Conservation (phyloP, 345 rosid species). For the Syzygium aromaticum region DNA sequence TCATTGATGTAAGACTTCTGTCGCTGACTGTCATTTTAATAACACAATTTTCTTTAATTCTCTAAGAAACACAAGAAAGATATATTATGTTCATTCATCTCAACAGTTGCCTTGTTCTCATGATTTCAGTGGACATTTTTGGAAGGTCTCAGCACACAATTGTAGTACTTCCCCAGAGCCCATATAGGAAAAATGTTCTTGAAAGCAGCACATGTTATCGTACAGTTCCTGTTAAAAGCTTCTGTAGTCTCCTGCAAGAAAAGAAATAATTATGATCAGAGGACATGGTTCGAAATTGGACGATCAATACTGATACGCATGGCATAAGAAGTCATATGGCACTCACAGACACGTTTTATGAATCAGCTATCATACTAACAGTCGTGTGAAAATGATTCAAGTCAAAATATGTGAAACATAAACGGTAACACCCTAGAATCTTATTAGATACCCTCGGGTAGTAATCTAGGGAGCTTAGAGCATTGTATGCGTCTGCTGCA, state of each 20-base stretch:
- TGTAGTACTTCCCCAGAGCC: background rate
- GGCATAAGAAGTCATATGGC: background rate
- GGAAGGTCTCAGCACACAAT: background rate
- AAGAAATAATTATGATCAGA: background rate
- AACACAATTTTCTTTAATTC: background rate
- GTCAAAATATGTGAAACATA: background rate
- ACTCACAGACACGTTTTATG: background rate
- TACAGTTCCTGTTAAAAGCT: conserved; percentile 2
- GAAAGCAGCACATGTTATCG: conserved; percentile 2
- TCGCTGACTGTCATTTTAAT: background rate
- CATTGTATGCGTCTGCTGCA: background rate
- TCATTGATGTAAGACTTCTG: conserved; percentile 61
- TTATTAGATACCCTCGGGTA: background rate
- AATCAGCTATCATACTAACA: background rate
- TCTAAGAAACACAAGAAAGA: background rate
- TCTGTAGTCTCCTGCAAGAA: background rate
- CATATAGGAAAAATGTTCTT: conserved; percentile 6
- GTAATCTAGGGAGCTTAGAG: background rate
- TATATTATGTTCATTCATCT: background rate
- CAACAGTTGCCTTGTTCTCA: background rate
- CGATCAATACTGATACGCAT: background rate
- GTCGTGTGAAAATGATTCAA: background rate
- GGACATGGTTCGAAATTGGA: background rate
- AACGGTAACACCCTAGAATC: background rate
- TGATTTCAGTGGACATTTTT: background rate